A percentile compares a stretch with the other conserved stretches of the same genome.
Conservation (phyloP, 2,329 filamentous ascomycete species). For the Fusarium mexicanum region DNA sequence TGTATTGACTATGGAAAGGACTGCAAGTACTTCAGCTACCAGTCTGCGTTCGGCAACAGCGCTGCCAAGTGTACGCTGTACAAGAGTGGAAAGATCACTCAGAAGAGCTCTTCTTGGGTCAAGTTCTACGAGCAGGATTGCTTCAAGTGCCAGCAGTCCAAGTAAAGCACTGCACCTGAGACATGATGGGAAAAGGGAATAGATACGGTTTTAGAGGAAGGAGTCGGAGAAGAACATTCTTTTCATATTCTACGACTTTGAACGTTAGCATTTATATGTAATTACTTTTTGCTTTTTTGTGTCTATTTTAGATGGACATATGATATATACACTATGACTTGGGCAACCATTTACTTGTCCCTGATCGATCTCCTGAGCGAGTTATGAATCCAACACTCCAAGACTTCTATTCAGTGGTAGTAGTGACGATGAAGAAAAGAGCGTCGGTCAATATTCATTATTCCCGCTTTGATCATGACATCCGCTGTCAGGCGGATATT, state of each 20-base stretch:
- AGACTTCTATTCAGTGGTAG: neutral
- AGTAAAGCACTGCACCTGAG: neutral
- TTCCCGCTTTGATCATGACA: neutral
- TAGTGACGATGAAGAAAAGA: neutral
- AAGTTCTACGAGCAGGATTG: slow-evolving; percentile 30
- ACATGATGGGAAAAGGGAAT: neutral
- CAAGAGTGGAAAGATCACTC: slow-evolving; percentile 10
- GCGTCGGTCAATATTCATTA: neutral
- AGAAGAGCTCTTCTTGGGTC: neutral
- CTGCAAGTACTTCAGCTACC: slow-evolving; percentile 27
- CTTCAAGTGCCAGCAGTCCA: slow-evolving; percentile 17
- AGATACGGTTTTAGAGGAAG: neutral
- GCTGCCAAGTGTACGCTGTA: slow-evolving; percentile 29
- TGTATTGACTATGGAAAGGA: slow-evolving; percentile 14
- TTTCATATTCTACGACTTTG: slow-evolving; percentile 22
- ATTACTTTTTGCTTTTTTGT: slow-evolving; percentile 11
- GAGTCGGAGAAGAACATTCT: neutral
- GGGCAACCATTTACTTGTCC: slow-evolving; percentile 23
- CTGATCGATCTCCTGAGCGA: neutral
- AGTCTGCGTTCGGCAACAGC: neutral
- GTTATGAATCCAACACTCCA: neutral
- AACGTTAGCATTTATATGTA: slow-evolving; percentile 30
- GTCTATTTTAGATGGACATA: slow-evolving; percentile 14
- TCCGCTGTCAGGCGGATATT: neutral
- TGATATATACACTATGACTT: slow-evolving; percentile 26